phyloP scores from a whole-genome alignment of 2,329 filamentous ascomycete species.

The Orbilia oligospora region DNA sequence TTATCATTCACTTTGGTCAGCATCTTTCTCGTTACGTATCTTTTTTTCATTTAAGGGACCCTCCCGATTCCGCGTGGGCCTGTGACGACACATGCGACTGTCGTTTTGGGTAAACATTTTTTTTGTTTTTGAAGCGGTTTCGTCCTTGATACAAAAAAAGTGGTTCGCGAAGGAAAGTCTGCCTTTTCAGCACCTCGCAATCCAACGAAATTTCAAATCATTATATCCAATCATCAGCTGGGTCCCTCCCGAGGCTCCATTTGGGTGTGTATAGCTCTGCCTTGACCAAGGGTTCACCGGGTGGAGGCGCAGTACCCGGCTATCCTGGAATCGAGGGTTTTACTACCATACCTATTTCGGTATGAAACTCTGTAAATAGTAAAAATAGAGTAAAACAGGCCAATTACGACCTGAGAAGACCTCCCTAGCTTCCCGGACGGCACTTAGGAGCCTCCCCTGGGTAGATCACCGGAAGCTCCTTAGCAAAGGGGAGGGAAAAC shows the following conservation, averaged over 20 bases:
- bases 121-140: background rate
- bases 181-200: constrained; percentile 53
- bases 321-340: constrained; percentile 6
- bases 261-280: constrained; percentile 39
- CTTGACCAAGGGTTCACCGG: constrained; percentile 46
- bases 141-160: background rate
- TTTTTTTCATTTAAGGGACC: background rate
- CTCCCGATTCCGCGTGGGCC: constrained; percentile 4
- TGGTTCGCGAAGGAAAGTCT: constrained; percentile 24
- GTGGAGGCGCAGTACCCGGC: constrained; percentile 57
- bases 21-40: constrained; percentile 2
- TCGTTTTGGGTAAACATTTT: background rate
- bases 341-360: constrained; percentile 26
- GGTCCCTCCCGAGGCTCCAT: constrained; percentile 38
- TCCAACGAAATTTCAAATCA: constrained; percentile 48
- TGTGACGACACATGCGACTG: constrained; percentile 39
- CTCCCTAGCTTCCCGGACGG: constrained; percentile 18
- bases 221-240: constrained; percentile 38
- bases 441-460: constrained; percentile 20
- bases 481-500: background rate
- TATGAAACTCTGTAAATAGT: constrained; percentile 47
- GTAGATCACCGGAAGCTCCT: constrained; percentile 39
- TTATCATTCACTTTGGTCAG: constrained; percentile 54
- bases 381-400: constrained; percentile 59
- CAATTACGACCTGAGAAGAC: constrained; percentile 37